phyloP scores from a whole-genome alignment of 768 basidiomycete genomes.

The Russula virescens region DNA sequence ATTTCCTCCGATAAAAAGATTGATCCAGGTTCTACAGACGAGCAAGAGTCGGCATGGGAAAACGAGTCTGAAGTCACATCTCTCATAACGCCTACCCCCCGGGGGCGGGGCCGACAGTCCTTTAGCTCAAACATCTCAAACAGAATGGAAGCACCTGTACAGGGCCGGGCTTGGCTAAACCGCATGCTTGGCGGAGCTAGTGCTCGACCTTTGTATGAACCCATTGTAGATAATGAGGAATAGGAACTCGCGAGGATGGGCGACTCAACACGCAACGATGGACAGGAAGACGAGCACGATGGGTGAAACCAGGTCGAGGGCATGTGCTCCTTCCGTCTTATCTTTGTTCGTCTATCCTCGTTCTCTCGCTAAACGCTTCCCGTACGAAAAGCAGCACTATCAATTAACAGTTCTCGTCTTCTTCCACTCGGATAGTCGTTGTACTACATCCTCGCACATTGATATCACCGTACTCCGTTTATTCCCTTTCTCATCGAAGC shows the following conservation, averaged over 20 bases:
- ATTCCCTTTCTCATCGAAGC: neutral
- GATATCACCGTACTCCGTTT: neutral
- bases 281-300: conserved; percentile 26
- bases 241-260: conserved; percentile 55
- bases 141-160: conserved; percentile 26
- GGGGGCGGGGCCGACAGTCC: conserved; percentile 36
- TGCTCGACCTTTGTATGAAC: conserved; percentile 39
- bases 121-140: conserved; percentile 29
- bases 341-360: conserved; percentile 21
- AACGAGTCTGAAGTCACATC: conserved; percentile 61
- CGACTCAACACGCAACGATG: conserved; percentile 30
- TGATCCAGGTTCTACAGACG: conserved; percentile 28
- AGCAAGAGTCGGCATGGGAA: conserved; percentile 56
- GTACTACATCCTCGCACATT: neutral
- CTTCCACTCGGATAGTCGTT: neutral
- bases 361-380: neutral
- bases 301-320: conserved; percentile 3
- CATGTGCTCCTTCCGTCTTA: neutral
- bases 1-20: neutral
- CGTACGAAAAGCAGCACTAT: conserved; percentile 3
- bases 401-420: neutral
- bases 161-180: conserved; percentile 42
- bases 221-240: conserved; percentile 45
- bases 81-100: conserved; percentile 38
- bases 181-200: conserved; percentile 43